phyloP scores from a whole-genome alignment of 2,329 filamentous ascomycete species.

The Periconia macrospinosa region DNA sequence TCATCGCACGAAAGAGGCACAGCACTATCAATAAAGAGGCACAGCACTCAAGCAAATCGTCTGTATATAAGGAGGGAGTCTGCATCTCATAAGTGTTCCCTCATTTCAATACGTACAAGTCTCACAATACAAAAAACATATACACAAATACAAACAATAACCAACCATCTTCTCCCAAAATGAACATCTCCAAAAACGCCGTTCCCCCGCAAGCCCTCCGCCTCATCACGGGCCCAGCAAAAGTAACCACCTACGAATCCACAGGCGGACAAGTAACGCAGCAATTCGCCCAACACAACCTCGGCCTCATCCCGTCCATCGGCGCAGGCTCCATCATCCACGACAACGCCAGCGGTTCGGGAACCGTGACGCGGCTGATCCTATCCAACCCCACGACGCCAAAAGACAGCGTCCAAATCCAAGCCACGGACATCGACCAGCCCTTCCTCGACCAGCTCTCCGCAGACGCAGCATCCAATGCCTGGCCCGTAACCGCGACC shows the following conservation, averaged over 20 bases:
- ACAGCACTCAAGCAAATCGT: too few relatives aligned
- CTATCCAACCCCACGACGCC: conserved; percentile 10
- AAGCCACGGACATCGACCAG: conserved; percentile 35
- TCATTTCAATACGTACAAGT: too few relatives aligned
- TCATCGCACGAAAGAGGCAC: too few relatives aligned
- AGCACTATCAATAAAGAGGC: too few relatives aligned
- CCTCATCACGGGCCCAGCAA: conserved; percentile 23
- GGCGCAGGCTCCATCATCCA: conserved; percentile 30
- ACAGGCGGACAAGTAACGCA: conserved; percentile 31
- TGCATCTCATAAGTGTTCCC: too few relatives aligned
- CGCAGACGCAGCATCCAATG: conserved; percentile 10
- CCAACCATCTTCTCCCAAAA: conserved; percentile 2
- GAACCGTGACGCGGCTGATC: conserved; percentile 29
- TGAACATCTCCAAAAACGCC: conserved; percentile 15
- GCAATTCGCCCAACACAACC: conserved; percentile 28
- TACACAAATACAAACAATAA: not conserved
- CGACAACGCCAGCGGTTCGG: conserved; percentile 39
- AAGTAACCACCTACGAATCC: conserved; percentile 31
- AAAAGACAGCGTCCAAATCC: conserved; percentile 20
- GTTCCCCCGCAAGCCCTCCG: conserved; percentile 26
- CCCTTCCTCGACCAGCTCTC: conserved; percentile 26
- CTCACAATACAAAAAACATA: too few relatives aligned
- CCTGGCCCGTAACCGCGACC: conserved; percentile 26
- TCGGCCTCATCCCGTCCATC: conserved; percentile 30
- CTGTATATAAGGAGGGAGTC: too few relatives aligned